Evolutionary conservation across 768 basidiomycete species (phyloP), one percentile per base, ranked within the genome.

Genomic region (Calocybe cyanea): DNA sequence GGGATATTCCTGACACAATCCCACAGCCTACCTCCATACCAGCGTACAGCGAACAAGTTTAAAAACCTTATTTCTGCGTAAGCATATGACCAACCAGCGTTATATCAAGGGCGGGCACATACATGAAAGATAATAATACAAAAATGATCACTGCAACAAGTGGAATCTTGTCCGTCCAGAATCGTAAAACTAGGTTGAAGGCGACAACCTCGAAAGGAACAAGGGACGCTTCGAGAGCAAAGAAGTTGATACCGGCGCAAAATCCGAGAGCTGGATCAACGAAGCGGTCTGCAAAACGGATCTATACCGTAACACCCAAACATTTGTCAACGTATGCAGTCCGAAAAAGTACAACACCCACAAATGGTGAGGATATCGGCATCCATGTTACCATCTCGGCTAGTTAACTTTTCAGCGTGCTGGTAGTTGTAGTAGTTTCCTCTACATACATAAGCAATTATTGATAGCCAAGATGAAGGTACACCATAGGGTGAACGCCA

Each of bases 351-450:
- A 30, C 28, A 19, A 21, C 38, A 58, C 72, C 32, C 48, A 85
- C 81, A 59, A 87, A 88, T 4, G 85, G 81, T 4, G 87, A 86
- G 5, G 85, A 79, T 52, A 89, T 81, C 4, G 87, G 87, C 4
- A 86, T 85, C 67, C 80, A 83, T n/a, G 82, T 78, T 23, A 86
- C 85, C 87, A 89, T 88, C 63, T 91, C 87, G 30, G 84, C 87
- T 77, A 51, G 9, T 15, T 23, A n/a, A 19, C 73, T 49, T 2
- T 69, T 63, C 46, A 14, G 37, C 38, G 35, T 32, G 31, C 30
- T 24, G 14, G 20, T n/a, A 18, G 31, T 35, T 28, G 6, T 6
- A 28, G 5, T 28, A 28, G 11, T 67, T 66, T 43, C 34, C 13
- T n/a, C 15, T 3, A 58, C 70, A 17, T 48, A 72, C 69, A 59